Percentiles rank a stretch among this genome's conserved stretches.
phyloP scores from a whole-genome alignment of 2,329 filamentous ascomycete genomes.

The Metarhizium robertsii region DNA sequence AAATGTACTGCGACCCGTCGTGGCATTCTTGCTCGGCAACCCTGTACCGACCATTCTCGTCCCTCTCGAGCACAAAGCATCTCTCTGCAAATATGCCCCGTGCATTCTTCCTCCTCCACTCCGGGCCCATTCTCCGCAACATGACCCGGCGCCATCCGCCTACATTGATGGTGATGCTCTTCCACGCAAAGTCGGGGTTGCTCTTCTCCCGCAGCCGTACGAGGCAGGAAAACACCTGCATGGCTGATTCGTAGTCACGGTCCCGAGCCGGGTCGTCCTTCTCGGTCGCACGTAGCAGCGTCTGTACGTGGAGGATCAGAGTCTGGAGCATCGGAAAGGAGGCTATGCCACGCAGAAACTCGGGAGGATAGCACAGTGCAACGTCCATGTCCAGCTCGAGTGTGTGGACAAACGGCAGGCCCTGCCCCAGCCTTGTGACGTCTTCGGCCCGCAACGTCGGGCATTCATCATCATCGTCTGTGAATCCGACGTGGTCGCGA shows the following conservation, averaged over 20 bases:
- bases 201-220: slow-evolving; percentile 16
- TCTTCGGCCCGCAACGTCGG: slow-evolving; percentile 29
- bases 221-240: slow-evolving; percentile 24
- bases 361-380: slow-evolving; percentile 21
- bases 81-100: slow-evolving; percentile 36
- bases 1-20: slow-evolving; percentile 15
- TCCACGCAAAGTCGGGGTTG: slow-evolving; percentile 21
- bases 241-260: slow-evolving; percentile 26
- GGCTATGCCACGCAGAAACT: slow-evolving; percentile 29
- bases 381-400: slow-evolving; percentile 40
- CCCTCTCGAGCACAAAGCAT: slow-evolving; percentile 33
- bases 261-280: slow-evolving; percentile 19
- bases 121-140: slow-evolving; percentile 30
- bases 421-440: slow-evolving; percentile 22
- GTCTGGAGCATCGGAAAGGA: slow-evolving; percentile 29
- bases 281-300: slow-evolving; percentile 25
- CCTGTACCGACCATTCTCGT: slow-evolving; percentile 10
- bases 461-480: slow-evolving; percentile 30
- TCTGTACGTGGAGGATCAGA: slow-evolving; percentile 36
- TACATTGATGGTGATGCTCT: slow-evolving; percentile 34
- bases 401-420: slow-evolving; percentile 23
- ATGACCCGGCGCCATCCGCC: slow-evolving; percentile 37
- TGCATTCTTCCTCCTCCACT: slow-evolving; percentile 31
- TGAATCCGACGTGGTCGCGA: slow-evolving; percentile 36
- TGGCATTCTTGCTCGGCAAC: slow-evolving; percentile 19